These are phyloP conservation scores for Phytophthora tubulina DNA, from an alignment of 352 stramenopile species.

Conservation along the genomic window DNA sequence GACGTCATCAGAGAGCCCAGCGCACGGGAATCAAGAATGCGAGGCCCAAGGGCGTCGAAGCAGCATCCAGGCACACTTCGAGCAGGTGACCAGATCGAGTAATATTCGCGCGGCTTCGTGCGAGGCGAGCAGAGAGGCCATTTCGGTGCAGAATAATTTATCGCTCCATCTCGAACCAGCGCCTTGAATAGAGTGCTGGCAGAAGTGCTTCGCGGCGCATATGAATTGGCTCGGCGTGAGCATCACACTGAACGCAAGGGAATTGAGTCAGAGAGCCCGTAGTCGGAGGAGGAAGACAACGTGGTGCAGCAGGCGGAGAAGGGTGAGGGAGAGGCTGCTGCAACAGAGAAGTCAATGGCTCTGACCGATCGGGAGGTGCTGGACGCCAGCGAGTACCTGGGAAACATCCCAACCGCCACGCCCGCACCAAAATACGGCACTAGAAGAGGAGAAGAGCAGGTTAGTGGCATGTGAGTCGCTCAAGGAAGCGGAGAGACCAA, in stretches of 20 bases:
- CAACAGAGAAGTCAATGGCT: not conserved
- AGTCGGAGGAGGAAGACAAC: too few relatives aligned
- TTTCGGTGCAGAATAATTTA: not conserved
- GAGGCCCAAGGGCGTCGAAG: not conserved
- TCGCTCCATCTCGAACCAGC: not conserved
- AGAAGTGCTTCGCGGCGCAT: not conserved
- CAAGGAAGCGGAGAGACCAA: constrained; percentile 3
- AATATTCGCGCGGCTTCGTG: constrained; percentile 3
- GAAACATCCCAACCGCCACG: not conserved
- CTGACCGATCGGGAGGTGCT: not conserved
- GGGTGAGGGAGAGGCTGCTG: not conserved
- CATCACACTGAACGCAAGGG: not conserved
- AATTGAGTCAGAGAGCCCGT: not conserved
- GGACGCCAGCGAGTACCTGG: not conserved
- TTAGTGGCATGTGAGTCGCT: not conserved
- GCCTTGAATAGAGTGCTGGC: not conserved
- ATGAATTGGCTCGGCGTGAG: not conserved
- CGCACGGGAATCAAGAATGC: not conserved
- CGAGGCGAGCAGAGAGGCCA: not conserved
- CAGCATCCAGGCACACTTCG: not conserved
- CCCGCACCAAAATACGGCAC: not conserved
- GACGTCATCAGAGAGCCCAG: not conserved
- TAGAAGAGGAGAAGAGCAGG: not conserved
- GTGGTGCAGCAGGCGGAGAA: not conserved
- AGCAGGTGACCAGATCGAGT: constrained; percentile 2